Conservation (phyloP, 257 asterid species). For the Ajuga chamaepitys region DNA sequence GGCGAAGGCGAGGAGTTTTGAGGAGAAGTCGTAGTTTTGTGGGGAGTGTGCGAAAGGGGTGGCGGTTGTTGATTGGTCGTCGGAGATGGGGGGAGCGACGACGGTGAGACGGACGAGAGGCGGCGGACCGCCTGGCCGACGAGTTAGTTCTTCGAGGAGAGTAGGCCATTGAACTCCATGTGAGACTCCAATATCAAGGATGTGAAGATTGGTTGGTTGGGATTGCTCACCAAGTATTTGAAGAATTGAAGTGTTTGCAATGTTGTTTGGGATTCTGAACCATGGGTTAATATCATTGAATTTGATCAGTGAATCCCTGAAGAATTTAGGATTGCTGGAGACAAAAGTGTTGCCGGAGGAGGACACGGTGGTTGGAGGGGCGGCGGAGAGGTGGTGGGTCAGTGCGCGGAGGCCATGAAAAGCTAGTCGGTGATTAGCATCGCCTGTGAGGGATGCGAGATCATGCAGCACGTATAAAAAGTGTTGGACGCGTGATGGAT, state of each 20-base stretch:
- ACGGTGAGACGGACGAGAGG: constrained; percentile 70
- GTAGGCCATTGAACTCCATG: constrained; percentile 95
- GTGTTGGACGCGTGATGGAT: constrained; percentile 65
- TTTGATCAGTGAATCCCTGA: constrained; percentile 50
- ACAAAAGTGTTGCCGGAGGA: constrained; percentile 36
- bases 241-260: constrained; percentile 73
- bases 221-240: constrained; percentile 49
- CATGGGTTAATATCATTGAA: constrained; percentile 81
- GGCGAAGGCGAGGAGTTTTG: constrained; percentile 58
- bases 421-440: constrained; percentile 75
- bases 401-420: constrained; percentile 69
- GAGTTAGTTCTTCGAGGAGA: constrained; percentile 63
- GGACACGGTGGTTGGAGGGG: constrained; percentile 21
- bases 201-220: constrained; percentile 49
- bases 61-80: constrained; percentile 23
- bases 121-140: constrained; percentile 72
- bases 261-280: constrained; percentile 74
- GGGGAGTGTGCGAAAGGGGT: constrained; percentile 54
- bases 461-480: constrained; percentile 64
- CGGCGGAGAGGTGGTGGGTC: constrained; percentile 48
- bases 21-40: constrained; percentile 44
- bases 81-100: constrained; percentile 28
- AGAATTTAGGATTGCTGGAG: constrained; percentile 49
- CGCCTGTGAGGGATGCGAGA: constrained; percentile 59
- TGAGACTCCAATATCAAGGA: constrained; percentile 81